Evolutionary conservation across 306 rosid genomes (phyloP).

Genomic region (Quercus aquifolioides): DNA sequence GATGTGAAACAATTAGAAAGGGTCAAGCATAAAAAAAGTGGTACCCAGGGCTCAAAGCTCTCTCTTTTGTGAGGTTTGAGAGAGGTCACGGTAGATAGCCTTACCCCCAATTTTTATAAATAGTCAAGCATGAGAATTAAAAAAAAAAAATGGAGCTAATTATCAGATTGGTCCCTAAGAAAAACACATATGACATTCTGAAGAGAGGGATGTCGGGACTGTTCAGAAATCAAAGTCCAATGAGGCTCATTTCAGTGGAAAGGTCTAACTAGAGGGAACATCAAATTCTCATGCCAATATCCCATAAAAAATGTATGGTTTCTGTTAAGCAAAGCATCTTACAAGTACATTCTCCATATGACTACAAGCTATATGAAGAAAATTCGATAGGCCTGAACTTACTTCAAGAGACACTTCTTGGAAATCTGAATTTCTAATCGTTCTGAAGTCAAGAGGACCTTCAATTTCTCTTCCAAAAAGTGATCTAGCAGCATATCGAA

Average conservation of each 20-base stretch:
- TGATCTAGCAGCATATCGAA: conserved; percentile 67
- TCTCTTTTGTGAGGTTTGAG: too few relatives aligned
- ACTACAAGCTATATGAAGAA: not conserved
- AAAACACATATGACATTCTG: not conserved
- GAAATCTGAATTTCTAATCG: conserved; percentile 72
- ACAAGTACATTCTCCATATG: conserved; percentile 14
- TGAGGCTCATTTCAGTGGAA: not conserved
- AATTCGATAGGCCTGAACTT: conserved; percentile 22
- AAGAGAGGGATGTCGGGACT: not conserved
- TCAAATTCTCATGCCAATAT: not conserved
- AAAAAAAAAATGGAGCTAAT: not conserved
- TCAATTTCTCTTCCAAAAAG: conserved; percentile 70
- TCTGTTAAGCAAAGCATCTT: not conserved
- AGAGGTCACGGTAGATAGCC: too few relatives aligned
- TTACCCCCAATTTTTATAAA: too few relatives aligned
- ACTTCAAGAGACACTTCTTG: conserved; percentile 86
- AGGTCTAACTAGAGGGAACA: not conserved
- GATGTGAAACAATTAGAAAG: not conserved
- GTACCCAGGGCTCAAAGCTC: too few relatives aligned
- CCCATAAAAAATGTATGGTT: not conserved
- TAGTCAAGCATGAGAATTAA: too few relatives aligned
- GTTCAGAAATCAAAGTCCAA: not conserved
- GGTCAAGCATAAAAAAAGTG: too few relatives aligned
- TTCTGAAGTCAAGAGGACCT: conserved; percentile 72
- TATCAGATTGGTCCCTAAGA: not conserved